These are phyloP conservation scores for Yamadazyma taylorii DNA, from an alignment of 1,139 yeast genomes.

Conservation along the genomic window DNA sequence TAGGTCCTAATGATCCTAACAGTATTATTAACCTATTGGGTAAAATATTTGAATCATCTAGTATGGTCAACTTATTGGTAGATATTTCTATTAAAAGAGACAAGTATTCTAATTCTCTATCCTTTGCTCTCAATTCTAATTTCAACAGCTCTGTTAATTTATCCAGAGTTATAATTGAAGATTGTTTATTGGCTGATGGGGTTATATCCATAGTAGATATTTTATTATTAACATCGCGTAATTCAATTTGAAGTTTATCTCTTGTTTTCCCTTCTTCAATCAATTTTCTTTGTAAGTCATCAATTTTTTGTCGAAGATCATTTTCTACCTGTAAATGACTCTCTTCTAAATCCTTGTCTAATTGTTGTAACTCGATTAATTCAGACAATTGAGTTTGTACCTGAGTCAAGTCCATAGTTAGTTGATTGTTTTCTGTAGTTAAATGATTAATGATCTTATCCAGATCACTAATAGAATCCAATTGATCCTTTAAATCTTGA, in stretches of 20 bases:
- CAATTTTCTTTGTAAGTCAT: conserved; percentile 24
- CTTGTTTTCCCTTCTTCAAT: conserved; percentile 26
- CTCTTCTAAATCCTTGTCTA: conserved; percentile 65
- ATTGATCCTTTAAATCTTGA: conserved; percentile 41
- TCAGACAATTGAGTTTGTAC: conserved; percentile 51
- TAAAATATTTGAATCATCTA: neutral
- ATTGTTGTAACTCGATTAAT: conserved; percentile 56
- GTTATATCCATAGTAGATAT: neutral
- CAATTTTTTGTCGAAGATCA: conserved; percentile 52
- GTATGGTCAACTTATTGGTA: neutral
- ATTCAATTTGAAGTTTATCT: conserved; percentile 21
- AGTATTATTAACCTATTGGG: neutral
- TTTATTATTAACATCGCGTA: neutral
- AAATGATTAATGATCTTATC: conserved; percentile 55
- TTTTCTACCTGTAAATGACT: conserved; percentile 53
- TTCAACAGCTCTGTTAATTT: neutral
- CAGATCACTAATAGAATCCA: conserved; percentile 45
- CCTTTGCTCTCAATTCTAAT: conserved; percentile 3
- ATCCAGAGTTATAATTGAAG: neutral
- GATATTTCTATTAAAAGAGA: conserved; percentile 1
- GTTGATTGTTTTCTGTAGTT: conserved; percentile 52
- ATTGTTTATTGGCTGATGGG: neutral
- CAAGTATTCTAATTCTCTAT: conserved; percentile 4
- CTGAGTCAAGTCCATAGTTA: conserved; percentile 36
- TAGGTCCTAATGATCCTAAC: neutral